Conservation (phyloP, 306 rosid species). For the Cicer pinnatifidum region DNA sequence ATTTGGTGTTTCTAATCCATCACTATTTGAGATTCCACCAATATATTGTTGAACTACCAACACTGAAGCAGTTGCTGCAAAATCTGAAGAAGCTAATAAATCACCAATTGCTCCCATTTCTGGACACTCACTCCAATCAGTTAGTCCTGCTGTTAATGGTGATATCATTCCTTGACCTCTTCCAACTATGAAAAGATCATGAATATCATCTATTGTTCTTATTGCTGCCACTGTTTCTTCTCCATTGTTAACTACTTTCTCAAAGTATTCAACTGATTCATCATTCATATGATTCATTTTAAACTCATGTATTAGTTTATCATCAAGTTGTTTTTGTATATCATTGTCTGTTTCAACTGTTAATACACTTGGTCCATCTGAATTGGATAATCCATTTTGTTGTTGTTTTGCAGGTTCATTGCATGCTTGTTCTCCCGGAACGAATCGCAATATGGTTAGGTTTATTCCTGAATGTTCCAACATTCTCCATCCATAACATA, state of each 20-base stretch:
- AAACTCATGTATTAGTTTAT: slow-evolving; percentile 59
- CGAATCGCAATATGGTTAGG: slow-evolving; percentile 65
- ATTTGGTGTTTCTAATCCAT: slow-evolving; percentile 41
- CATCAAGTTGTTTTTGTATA: slow-evolving; percentile 64
- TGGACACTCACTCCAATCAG: slow-evolving; percentile 97
- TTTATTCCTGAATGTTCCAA: slow-evolving; percentile 63
- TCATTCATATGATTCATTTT: slow-evolving; percentile 33
- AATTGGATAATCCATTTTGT: background rate
- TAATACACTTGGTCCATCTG: slow-evolving; percentile 33
- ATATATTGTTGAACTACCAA: slow-evolving; percentile 77
- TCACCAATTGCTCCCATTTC: slow-evolving; percentile 94
- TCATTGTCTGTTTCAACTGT: slow-evolving; percentile 53
- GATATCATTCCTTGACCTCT: slow-evolving; percentile 82
- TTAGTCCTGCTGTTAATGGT: slow-evolving; percentile 81
- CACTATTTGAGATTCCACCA: slow-evolving; percentile 48
- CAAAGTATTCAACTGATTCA: slow-evolving; percentile 54
- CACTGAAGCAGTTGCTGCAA: slow-evolving; percentile 81
- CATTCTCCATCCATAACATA: slow-evolving; percentile 86
- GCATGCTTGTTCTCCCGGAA: slow-evolving; percentile 46
- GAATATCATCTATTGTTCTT: slow-evolving; percentile 64
- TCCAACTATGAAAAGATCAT: slow-evolving; percentile 83
- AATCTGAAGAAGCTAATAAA: slow-evolving; percentile 82
- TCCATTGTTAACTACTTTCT: slow-evolving; percentile 74
- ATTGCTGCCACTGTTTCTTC: slow-evolving; percentile 84
- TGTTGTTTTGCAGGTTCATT: slow-evolving; percentile 21